A percentile compares a stretch with the other conserved stretches of the same genome.
phyloP scores from a whole-genome alignment of 2,329 filamentous ascomycete species.

The Aspergillus sp. region DNA sequence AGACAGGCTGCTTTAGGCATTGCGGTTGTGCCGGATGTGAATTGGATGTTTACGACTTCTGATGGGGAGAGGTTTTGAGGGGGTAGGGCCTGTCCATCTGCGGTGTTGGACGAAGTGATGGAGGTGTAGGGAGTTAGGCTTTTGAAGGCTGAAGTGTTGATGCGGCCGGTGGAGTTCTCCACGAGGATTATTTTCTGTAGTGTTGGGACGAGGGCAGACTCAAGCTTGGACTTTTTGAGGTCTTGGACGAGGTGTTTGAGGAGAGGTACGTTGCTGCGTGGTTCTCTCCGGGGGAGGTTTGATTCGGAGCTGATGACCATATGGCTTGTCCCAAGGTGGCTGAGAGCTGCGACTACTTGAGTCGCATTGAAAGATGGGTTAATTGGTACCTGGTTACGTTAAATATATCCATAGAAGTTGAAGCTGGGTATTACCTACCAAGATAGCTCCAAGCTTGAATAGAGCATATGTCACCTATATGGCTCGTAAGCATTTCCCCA shows the following conservation, averaged over 20 bases:
- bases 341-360: slow-evolving; percentile 76
- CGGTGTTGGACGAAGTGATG: slow-evolving; percentile 43
- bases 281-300: slow-evolving; percentile 68
- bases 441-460: slow-evolving; percentile 89
- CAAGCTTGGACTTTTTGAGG: slow-evolving; percentile 43
- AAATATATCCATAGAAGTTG: neutral
- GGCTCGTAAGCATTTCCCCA: slow-evolving; percentile 11
- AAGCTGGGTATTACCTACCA: slow-evolving; percentile 52
- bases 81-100: slow-evolving; percentile 43
- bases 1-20: slow-evolving; percentile 89
- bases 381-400: slow-evolving; percentile 64
- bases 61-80: slow-evolving; percentile 52
- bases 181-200: slow-evolving; percentile 72
- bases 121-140: slow-evolving; percentile 51
- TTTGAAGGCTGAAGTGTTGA: slow-evolving; percentile 46
- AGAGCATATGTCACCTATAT: slow-evolving; percentile 70
- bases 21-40: slow-evolving; percentile 93
- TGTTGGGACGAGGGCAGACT: slow-evolving; percentile 64
- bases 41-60: slow-evolving; percentile 92
- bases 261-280: slow-evolving; percentile 59
- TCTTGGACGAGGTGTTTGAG: slow-evolving; percentile 56
- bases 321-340: slow-evolving; percentile 70
- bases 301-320: slow-evolving; percentile 86
- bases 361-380: slow-evolving; percentile 83
- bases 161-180: slow-evolving; percentile 67